Evolutionary conservation across 352 stramenopile species (phyloP).

Genomic region (Phytophthora pluvialis): DNA sequence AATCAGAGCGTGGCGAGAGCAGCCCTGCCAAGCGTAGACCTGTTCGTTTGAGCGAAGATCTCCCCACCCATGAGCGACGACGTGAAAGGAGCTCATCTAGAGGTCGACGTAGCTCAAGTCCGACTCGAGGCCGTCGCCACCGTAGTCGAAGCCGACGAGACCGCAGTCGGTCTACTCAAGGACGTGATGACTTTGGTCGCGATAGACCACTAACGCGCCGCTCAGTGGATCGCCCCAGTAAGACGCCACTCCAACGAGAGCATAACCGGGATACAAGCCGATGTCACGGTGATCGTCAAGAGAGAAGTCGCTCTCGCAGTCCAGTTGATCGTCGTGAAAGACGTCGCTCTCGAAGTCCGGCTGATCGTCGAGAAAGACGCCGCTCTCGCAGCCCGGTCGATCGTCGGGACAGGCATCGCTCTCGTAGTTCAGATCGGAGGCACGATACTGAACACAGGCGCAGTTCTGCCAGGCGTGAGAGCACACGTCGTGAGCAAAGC

Average conservation of each 20-base stretch:
- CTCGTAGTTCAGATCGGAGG: slow-evolving; percentile 17
- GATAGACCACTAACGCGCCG: slow-evolving; percentile 14
- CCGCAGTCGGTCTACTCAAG: slow-evolving; percentile 7
- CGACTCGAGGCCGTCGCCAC: not conserved
- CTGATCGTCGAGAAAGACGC: slow-evolving; percentile 7
- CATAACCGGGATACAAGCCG: not conserved
- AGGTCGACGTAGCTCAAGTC: slow-evolving; percentile 15
- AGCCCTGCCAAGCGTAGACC: slow-evolving; percentile 6
- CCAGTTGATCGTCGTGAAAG: not conserved
- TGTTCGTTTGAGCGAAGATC: slow-evolving; percentile 4
- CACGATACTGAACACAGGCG: slow-evolving; percentile 6
- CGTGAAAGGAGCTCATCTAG: slow-evolving; percentile 14
- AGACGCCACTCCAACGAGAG: slow-evolving; percentile 23
- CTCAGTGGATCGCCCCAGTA: slow-evolving; percentile 17
- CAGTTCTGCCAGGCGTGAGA: slow-evolving; percentile 6
- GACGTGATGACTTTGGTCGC: slow-evolving; percentile 35
- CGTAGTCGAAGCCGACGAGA: slow-evolving; percentile 26
- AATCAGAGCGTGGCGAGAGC: slow-evolving; percentile 11
- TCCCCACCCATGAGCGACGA: slow-evolving; percentile 4
- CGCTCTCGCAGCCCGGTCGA: slow-evolving; percentile 24
- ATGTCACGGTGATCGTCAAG: slow-evolving; percentile 16
- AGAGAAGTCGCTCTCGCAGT: slow-evolving; percentile 30
- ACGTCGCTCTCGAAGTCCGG: slow-evolving; percentile 28
- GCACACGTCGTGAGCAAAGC: slow-evolving; percentile 12
- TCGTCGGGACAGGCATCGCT: slow-evolving; percentile 17